Evolutionary conservation across 2,329 filamentous ascomycete genomes (phyloP).

Genomic region (Tolypocladium tropicale): DNA sequence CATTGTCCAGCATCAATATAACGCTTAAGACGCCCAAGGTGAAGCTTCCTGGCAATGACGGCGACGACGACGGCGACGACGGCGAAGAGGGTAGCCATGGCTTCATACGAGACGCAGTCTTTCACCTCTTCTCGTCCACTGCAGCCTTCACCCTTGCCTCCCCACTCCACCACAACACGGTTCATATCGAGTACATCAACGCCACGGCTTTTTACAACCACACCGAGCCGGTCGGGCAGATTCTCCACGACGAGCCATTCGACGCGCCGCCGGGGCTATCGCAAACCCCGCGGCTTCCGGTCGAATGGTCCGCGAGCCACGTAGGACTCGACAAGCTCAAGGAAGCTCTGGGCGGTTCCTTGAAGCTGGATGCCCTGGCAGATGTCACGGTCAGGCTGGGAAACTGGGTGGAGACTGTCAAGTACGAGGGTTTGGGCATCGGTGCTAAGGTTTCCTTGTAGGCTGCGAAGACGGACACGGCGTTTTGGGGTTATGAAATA

Average conservation of each 20-base stretch:
- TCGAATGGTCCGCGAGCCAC: constrained; percentile 65
- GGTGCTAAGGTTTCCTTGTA: constrained; percentile 43
- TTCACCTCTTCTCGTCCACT: constrained; percentile 80
- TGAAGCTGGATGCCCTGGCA: constrained; percentile 72
- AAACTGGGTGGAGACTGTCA: constrained; percentile 61
- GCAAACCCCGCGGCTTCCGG: constrained; percentile 66
- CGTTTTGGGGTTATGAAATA: neutral
- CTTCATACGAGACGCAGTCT: constrained; percentile 77
- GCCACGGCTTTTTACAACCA: constrained; percentile 81
- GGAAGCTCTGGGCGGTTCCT: constrained; percentile 66
- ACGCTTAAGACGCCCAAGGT: constrained; percentile 63
- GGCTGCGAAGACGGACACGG: neutral
- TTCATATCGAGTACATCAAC: constrained; percentile 71
- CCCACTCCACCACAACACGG: constrained; percentile 59
- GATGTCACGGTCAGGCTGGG: constrained; percentile 66
- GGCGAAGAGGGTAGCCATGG: constrained; percentile 31
- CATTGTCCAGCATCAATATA: constrained; percentile 61
- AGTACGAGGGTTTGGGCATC: constrained; percentile 61
- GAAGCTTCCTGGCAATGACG: constrained; percentile 41
- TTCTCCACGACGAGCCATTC: constrained; percentile 65
- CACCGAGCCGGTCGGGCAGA: constrained; percentile 65
- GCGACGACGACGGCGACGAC: constrained; percentile 21
- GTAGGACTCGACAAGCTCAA: constrained; percentile 76
- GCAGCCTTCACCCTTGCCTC: constrained; percentile 77
- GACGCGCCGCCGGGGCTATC: constrained; percentile 65